Percentiles rank a stretch among this genome's conserved stretches.
Conservation (phyloP, 805 yeast genomes). For the Suhomyces emberorum region DNA sequence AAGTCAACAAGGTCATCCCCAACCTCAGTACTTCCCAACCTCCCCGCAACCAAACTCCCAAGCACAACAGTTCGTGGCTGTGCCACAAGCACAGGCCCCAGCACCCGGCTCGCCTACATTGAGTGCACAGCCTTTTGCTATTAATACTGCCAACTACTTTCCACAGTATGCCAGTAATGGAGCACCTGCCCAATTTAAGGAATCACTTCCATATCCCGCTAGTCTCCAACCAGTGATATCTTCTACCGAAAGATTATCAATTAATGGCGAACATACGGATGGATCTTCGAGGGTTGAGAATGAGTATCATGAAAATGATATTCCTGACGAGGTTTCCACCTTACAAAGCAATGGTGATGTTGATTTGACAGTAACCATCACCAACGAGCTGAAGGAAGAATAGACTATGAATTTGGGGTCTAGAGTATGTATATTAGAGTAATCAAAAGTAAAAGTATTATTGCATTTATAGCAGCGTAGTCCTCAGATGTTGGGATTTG, state of each 20-base stretch:
- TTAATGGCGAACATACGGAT: background rate
- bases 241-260: constrained; percentile 2
- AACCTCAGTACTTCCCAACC: constrained; percentile 37
- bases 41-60: constrained; percentile 24
- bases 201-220: constrained; percentile 16
- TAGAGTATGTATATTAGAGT: too few relatives aligned
- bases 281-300: background rate
- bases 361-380: background rate
- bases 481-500: too few relatives aligned
- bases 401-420: too few relatives aligned
- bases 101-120: constrained; percentile 3
- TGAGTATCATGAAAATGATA: background rate
- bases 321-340: constrained; percentile 12
- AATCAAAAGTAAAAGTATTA: too few relatives aligned
- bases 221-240: constrained; percentile 9
- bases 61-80: constrained; percentile 10
- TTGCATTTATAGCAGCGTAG: too few relatives aligned
- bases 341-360: constrained; percentile 9
- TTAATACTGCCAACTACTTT: constrained; percentile 16
- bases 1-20: constrained; percentile 19
- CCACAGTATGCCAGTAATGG: constrained; percentile 10
- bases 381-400: too few relatives aligned
- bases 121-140: constrained; percentile 9
- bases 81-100: constrained; percentile 6
- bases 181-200: constrained; percentile 12